A percentile compares a stretch with the other conserved stretches of the same genome.
These are phyloP conservation scores for Salix brachista DNA, from an alignment of 345 rosid species.

Conservation along the genomic window DNA sequence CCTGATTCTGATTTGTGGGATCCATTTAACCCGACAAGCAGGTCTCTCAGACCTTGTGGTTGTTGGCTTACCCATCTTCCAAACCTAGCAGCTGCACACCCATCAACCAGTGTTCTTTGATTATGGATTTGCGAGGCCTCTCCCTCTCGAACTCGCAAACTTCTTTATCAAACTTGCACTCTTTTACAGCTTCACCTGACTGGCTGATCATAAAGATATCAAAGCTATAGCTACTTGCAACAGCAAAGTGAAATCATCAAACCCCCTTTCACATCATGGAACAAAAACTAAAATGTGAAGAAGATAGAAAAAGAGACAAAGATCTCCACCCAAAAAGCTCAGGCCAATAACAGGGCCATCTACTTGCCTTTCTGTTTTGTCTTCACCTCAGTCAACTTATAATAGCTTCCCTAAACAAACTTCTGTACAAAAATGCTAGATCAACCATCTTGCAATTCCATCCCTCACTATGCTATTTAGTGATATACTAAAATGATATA, in stretches of 20 bases:
- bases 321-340: slow-evolving; percentile 13
- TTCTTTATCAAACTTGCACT: not conserved
- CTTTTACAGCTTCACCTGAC: not conserved
- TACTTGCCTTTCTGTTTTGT: slow-evolving; percentile 20
- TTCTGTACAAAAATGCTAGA: slow-evolving; percentile 43
- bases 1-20: slow-evolving; percentile 60
- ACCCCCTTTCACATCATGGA: slow-evolving; percentile 28
- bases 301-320: not conserved
- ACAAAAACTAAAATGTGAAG: slow-evolving; percentile 18
- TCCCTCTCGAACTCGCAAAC: slow-evolving; percentile 1
- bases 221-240: slow-evolving; percentile 6
- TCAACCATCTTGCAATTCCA: slow-evolving; percentile 25
- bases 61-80: slow-evolving; percentile 38
- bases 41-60: slow-evolving; percentile 33
- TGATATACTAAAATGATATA: slow-evolving; percentile 27
- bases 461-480: slow-evolving; percentile 22
- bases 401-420: slow-evolving; percentile 27
- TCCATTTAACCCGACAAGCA: slow-evolving; percentile 51
- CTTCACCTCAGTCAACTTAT: slow-evolving; percentile 17
- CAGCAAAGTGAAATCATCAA: slow-evolving; percentile 3
- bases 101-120: slow-evolving; percentile 12
- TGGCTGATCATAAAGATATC: not conserved
- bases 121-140: not conserved
- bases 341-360: slow-evolving; percentile 20
- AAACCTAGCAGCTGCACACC: slow-evolving; percentile 39